phyloP scores from a whole-genome alignment of 257 asterid species.

The Ocimum tenuiflorum region DNA sequence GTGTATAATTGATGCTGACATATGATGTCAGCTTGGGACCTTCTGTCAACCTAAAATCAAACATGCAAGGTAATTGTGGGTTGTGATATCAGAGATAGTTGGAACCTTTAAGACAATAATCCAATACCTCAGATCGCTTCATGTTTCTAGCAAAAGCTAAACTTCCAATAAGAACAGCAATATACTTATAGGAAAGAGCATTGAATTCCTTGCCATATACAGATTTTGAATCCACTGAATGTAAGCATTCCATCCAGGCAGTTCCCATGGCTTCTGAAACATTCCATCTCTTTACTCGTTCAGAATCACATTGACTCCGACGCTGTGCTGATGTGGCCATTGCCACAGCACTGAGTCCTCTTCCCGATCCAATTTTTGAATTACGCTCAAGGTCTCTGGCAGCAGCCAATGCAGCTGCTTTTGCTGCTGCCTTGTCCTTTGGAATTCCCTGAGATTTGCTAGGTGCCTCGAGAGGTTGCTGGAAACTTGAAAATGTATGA shows the following conservation, averaged over 20 bases:
- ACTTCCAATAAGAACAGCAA: conserved; percentile 95
- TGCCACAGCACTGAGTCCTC: conserved; percentile 99
- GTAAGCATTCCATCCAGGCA: conserved; percentile 97
- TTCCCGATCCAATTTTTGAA: conserved; percentile 96
- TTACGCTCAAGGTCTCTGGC: conserved; percentile 98
- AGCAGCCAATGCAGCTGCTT: conserved; percentile 98
- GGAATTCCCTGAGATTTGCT: conserved; percentile 60
- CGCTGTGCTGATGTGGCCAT: conserved; percentile 98
- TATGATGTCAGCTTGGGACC: conserved; percentile 70
- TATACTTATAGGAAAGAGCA: conserved; percentile 82
- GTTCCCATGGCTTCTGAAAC: conserved; percentile 95
- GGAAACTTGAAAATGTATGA: conserved; percentile 91
- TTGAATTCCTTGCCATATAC: conserved; percentile 92
- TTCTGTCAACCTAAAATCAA: conserved; percentile 81
- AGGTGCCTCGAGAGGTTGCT: conserved; percentile 75
- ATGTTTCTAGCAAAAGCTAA: conserved; percentile 96
- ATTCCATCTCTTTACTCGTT: conserved; percentile 95
- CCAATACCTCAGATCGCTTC: conserved; percentile 86
- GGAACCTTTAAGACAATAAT: conserved; percentile 17
- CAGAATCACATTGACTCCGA: conserved; percentile 66
- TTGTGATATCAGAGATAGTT: conserved; percentile 3
- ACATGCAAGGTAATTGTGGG: conserved; percentile 9
- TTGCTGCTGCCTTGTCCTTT: conserved; percentile 95
- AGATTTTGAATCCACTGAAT: conserved; percentile 84
- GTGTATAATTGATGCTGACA: conserved; percentile 63